Evolutionary conservation across 768 basidiomycete species (phyloP).

Genomic region (Dioszegia aurantiaca): DNA sequence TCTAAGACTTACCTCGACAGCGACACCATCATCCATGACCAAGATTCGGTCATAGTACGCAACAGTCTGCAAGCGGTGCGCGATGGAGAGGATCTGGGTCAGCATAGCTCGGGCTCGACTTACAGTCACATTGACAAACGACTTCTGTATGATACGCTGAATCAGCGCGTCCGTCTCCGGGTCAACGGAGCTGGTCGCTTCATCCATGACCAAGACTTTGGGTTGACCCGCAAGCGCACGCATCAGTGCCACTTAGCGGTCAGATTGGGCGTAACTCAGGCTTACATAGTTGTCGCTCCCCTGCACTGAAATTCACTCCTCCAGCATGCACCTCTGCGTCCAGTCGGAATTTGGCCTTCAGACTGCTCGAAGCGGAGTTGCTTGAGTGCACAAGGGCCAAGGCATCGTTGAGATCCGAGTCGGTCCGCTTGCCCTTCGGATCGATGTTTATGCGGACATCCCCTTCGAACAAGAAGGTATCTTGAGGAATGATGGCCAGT

Average conservation of each 20-base stretch:
- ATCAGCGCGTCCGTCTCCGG: slow-evolving; percentile 62
- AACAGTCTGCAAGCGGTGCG: slow-evolving; percentile 43
- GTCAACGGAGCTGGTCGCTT: slow-evolving; percentile 55
- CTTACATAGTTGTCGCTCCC: slow-evolving; percentile 61
- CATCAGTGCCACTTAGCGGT: slow-evolving; percentile 58
- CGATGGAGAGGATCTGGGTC: slow-evolving; percentile 33
- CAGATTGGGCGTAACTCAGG: slow-evolving; percentile 3
- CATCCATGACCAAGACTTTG: slow-evolving; percentile 63
- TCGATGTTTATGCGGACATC: slow-evolving; percentile 57
- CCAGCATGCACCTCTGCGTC: slow-evolving; percentile 65
- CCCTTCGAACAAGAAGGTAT: slow-evolving; percentile 58
- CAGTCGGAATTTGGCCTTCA: slow-evolving; percentile 64
- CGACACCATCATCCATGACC: slow-evolving; percentile 43
- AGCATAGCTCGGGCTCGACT: background rate
- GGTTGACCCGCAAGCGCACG: slow-evolving; percentile 64
- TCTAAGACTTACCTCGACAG: slow-evolving; percentile 42
- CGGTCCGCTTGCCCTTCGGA: slow-evolving; percentile 59
- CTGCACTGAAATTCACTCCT: slow-evolving; percentile 65
- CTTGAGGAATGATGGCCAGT: slow-evolving; percentile 69
- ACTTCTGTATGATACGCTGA: background rate
- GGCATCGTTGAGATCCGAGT: slow-evolving; percentile 63
- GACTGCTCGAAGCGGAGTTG: slow-evolving; percentile 47
- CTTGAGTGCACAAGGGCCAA: slow-evolving; percentile 61
- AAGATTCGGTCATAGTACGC: slow-evolving; percentile 51
- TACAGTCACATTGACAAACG: no score